Conservation (phyloP, 805 yeast genomes). For the Alloascoidea hylecoeti region DNA sequence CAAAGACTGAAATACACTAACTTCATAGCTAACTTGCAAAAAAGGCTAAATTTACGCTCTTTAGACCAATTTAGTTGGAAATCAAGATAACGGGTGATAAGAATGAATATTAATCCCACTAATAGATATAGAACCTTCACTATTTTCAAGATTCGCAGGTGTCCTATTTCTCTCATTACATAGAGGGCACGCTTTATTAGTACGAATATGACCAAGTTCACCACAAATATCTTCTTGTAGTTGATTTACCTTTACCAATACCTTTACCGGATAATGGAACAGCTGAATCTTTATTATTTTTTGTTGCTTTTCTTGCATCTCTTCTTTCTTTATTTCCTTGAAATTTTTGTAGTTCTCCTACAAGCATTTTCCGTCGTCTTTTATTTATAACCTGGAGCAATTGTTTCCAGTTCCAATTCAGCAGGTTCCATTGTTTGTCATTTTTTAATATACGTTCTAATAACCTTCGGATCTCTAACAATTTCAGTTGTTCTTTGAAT, state of each 20-base stretch:
- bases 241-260: constrained; percentile 57
- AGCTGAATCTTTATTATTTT: constrained; percentile 16
- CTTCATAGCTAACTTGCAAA: too few species aligned
- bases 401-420: constrained; percentile 64
- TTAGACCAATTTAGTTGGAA: too few species aligned
- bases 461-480: constrained; percentile 75
- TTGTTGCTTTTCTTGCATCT: constrained; percentile 38
- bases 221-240: constrained; percentile 87
- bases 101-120: too few species aligned
- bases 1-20: too few species aligned
- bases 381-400: too few species aligned
- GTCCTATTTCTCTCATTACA: constrained; percentile 32
- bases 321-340: constrained; percentile 64
- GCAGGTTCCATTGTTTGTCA: constrained; percentile 71
- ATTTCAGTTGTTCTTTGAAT: constrained; percentile 70
- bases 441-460: constrained; percentile 68
- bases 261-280: constrained; percentile 33
- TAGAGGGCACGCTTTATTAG: constrained; percentile 86
- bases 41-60: too few species aligned
- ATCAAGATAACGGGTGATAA: too few species aligned
- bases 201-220: constrained; percentile 86
- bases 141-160: constrained; percentile 6
- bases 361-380: constrained; percentile 32
- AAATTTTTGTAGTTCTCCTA: constrained; percentile 71
- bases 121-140: too few species aligned